phyloP scores from a whole-genome alignment of 2,329 filamentous ascomycete genomes.

The Penicillium occitanis region DNA sequence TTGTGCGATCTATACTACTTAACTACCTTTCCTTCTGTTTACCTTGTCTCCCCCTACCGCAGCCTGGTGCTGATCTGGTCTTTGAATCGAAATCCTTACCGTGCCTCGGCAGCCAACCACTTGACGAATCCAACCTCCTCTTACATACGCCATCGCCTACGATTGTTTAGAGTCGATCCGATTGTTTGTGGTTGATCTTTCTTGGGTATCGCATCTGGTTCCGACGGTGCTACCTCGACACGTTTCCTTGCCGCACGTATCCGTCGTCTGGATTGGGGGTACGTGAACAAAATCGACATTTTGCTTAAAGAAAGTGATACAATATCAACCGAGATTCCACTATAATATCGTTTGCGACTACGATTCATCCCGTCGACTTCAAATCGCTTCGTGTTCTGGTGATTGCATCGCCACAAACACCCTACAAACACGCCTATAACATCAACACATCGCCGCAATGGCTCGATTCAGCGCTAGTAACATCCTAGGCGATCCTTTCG shows the following conservation, averaged over 20 bases:
- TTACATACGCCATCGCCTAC: neutral
- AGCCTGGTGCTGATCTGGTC: conserved; percentile 22
- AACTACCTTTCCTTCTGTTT: conserved; percentile 23
- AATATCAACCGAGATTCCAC: neutral
- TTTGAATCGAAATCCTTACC: conserved; percentile 13
- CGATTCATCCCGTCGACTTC: neutral
- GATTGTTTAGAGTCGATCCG: neutral
- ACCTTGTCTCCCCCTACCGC: conserved; percentile 15
- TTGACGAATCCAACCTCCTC: conserved; percentile 8
- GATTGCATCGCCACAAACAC: neutral
- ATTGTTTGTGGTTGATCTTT: neutral
- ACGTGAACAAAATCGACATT: conserved; percentile 24
- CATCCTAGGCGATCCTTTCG: conserved; percentile 94
- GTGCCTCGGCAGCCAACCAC: conserved; percentile 16
- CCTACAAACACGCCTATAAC: conserved; percentile 10
- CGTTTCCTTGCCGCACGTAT: conserved; percentile 10
- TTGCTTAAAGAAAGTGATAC: neutral
- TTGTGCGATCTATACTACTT: conserved; percentile 3
- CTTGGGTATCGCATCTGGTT: neutral
- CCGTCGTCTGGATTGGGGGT: conserved; percentile 22
- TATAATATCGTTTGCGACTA: neutral
- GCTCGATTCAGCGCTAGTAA: conserved; percentile 74
- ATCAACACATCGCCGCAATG: conserved; percentile 34
- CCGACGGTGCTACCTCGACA: neutral
- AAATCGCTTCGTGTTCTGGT: neutral